A percentile compares a stretch with the other conserved stretches of the same genome.
phyloP scores from a whole-genome alignment of 768 basidiomycete genomes.

The Tylopilus plumbeoviolaceoides region DNA sequence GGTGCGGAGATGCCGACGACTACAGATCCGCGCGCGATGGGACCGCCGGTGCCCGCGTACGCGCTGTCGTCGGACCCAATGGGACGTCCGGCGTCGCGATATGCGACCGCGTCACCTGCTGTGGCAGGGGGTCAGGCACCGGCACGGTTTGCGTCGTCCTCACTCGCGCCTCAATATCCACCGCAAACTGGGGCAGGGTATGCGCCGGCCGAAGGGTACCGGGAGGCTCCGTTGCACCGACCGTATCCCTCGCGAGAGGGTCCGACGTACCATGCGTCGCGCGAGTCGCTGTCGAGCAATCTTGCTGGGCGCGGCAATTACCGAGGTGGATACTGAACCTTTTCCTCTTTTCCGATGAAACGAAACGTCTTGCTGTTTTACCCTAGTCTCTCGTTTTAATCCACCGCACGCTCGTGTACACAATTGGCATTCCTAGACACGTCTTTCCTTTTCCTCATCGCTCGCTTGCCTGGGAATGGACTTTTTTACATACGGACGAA shows the following conservation, averaged over 20 bases:
- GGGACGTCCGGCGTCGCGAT: slow-evolving; percentile 23
- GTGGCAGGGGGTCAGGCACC: slow-evolving; percentile 22
- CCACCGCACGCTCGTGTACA: not conserved
- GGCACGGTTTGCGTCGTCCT: slow-evolving; percentile 26
- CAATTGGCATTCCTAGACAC: not conserved
- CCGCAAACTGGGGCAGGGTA: slow-evolving; percentile 25
- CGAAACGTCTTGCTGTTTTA: not conserved
- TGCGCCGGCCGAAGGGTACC: slow-evolving; percentile 34
- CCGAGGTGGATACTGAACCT: slow-evolving; percentile 17
- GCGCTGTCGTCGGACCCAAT: slow-evolving; percentile 19
- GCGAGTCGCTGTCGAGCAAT: slow-evolving; percentile 21
- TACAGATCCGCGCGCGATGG: slow-evolving; percentile 1
- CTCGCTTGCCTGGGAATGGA: not conserved
- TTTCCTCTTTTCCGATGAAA: slow-evolving; percentile 1
- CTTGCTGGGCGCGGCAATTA: slow-evolving; percentile 31
- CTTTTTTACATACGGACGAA: no score
- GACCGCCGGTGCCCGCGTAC: slow-evolving; percentile 24
- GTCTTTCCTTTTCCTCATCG: not conserved
- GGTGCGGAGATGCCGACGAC: slow-evolving; percentile 8
- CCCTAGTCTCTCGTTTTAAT: not conserved
- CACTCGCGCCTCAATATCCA: slow-evolving; percentile 38
- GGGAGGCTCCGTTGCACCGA: slow-evolving; percentile 64
- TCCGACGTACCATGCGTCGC: slow-evolving; percentile 8
- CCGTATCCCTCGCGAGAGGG: slow-evolving; percentile 35
- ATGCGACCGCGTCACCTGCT: not conserved